Percentiles rank a stretch among this genome's conserved stretches.
These are phyloP conservation scores for Apophysomyces trapeziformis DNA, from an alignment of 371 early-diverging fungal species.

Conservation along the genomic window DNA sequence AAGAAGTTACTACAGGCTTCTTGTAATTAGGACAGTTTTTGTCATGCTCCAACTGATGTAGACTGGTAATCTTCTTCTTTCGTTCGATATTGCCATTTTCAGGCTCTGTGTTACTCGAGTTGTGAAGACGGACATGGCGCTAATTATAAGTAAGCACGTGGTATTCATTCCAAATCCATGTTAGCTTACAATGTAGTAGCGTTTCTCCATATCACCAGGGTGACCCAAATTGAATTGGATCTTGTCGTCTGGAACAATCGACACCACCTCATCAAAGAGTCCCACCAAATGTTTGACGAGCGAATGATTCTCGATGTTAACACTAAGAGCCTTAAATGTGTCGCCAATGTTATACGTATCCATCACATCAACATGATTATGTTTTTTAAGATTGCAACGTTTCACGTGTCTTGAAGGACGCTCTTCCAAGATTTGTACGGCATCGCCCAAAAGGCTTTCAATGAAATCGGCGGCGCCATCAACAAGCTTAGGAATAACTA, in stretches of 20 bases:
- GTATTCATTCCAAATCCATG: neutral
- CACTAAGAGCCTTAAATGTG: constrained; percentile 38
- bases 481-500: constrained; percentile 23
- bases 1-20: neutral
- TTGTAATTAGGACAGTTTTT: constrained; percentile 19
- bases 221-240: constrained; percentile 41
- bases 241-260: constrained; percentile 44
- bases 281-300: constrained; percentile 20
- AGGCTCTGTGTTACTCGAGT: constrained; percentile 10
- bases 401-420: constrained; percentile 13
- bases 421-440: constrained; percentile 13
- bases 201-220: constrained; percentile 21
- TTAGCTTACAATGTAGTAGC: constrained; percentile 28
- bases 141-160: constrained; percentile 10
- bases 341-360: constrained; percentile 37
- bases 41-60: constrained; percentile 23
- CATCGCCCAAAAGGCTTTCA: constrained; percentile 16
- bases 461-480: constrained; percentile 31
- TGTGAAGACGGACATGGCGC: constrained; percentile 8
- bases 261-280: constrained; percentile 30
- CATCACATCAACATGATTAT: constrained; percentile 31
- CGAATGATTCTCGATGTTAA: constrained; percentile 31
- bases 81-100: constrained; percentile 11
- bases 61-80: constrained; percentile 12
- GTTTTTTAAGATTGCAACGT: constrained; percentile 16